Percentiles rank a stretch among this genome's conserved stretches.
These are phyloP conservation scores for apple (Malus domestica) DNA, from an alignment of 306 rosid species.

Conservation along the genomic window ASM211411v1 NC_041804.1:1858001-1858500, in stretches of 20 bases:
- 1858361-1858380: slow-evolving; percentile 48
- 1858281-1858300: background rate
- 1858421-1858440: slow-evolving; percentile 42
- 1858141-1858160: background rate
- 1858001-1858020: background rate
- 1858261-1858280: background rate
- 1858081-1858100: too few relatives aligned
- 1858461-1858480: slow-evolving; percentile 39
- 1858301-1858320: background rate
- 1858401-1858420: background rate
- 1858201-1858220: background rate
- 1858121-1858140: too few relatives aligned
- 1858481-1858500: slow-evolving; percentile 8
- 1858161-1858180: background rate
- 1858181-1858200: background rate
- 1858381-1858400: slow-evolving; percentile 43
- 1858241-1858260: background rate
- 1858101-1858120: too few relatives aligned
- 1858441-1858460: slow-evolving; percentile 53
- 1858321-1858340: slow-evolving; percentile 13
- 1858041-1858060: too few relatives aligned
- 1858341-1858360: slow-evolving; percentile 24
- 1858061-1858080: too few relatives aligned
- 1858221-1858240: background rate
- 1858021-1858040: too few relatives aligned